A percentile compares a stretch with the other conserved stretches of the same genome.
Evolutionary conservation across 352 stramenopile species (phyloP).

Genomic region (Phytophthora melonis): DNA sequence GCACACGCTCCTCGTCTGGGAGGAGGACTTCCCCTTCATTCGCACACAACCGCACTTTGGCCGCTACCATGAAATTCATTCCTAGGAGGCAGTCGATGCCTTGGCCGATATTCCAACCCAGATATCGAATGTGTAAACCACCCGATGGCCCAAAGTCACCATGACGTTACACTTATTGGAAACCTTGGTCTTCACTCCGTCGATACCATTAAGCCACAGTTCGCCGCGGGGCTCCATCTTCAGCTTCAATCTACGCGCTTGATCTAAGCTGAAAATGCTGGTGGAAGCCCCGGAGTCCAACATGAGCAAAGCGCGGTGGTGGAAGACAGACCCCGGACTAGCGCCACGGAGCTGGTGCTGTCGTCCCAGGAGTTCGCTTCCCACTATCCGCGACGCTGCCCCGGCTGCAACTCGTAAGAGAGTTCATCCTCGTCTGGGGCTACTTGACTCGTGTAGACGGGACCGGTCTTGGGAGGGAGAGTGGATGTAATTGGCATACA

Average conservation of each 20-base stretch:
- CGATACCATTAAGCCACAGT: constrained; percentile 3
- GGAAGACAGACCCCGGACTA: constrained; percentile 26
- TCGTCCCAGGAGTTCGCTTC: constrained; percentile 12
- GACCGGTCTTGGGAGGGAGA: not conserved
- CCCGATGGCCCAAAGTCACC: constrained; percentile 32
- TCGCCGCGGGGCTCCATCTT: constrained; percentile 13
- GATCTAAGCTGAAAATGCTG: constrained; percentile 40
- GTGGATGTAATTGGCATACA: constrained; percentile 22
- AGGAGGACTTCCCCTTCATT: not conserved
- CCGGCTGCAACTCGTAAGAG: not conserved
- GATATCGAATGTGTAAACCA: constrained; percentile 4
- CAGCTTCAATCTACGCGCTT: constrained; percentile 37
- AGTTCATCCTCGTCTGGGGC: constrained; percentile 5
- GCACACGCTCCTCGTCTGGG: not conserved
- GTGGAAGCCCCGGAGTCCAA: constrained; percentile 34
- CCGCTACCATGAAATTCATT: not conserved
- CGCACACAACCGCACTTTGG: not conserved
- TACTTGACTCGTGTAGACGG: not conserved
- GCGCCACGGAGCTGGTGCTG: not conserved
- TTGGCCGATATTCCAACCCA: constrained; percentile 39
- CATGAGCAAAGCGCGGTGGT: constrained; percentile 19
- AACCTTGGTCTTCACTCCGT: constrained; percentile 10
- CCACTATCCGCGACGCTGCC: constrained; percentile 6
- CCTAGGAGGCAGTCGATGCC: not conserved
- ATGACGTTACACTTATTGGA: constrained; percentile 28